Evolutionary conservation across 108 stramenopile species (phyloP).

Genomic region (Schizochytrium sp.): DNA sequence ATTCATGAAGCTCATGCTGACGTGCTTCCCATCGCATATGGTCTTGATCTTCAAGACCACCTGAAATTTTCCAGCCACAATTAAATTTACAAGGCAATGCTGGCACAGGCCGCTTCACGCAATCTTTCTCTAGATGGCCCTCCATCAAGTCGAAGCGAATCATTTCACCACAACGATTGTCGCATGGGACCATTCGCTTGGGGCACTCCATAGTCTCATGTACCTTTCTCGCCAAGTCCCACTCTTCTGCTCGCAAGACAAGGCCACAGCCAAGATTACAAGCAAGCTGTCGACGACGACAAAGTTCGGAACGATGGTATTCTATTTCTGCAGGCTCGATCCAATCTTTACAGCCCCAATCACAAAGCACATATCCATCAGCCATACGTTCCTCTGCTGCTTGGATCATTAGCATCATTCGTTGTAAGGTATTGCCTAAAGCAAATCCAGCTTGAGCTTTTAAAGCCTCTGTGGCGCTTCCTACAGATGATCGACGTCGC

Average conservation of each 20-base stretch:
- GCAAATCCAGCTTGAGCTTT: neutral
- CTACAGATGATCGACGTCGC: conserved; percentile 4
- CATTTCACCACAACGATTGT: conserved; percentile 72
- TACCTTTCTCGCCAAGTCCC: neutral
- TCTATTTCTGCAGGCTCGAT: conserved; percentile 69
- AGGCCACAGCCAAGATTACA: conserved; percentile 72
- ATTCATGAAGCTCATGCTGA: conserved; percentile 75
- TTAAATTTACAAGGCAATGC: conserved; percentile 71
- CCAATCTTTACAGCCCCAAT: conserved; percentile 79
- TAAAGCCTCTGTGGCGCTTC: neutral
- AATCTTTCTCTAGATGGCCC: conserved; percentile 67
- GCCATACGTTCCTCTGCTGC: conserved; percentile 73
- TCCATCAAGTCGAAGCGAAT: conserved; percentile 67
- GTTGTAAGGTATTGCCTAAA: neutral
- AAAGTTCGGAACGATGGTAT: conserved; percentile 69
- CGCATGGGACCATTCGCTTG: conserved; percentile 74
- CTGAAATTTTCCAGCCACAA: conserved; percentile 70
- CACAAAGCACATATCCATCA: conserved; percentile 75
- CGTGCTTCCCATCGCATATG: conserved; percentile 72
- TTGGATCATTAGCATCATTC: conserved; percentile 65
- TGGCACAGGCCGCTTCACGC: conserved; percentile 75
- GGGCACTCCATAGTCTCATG: conserved; percentile 69
- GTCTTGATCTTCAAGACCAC: conserved; percentile 63
- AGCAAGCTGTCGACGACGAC: conserved; percentile 71
- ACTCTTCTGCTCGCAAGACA: conserved; percentile 62